phyloP scores from a whole-genome alignment of 1,284 basidiomycete genomes.

The Phellopilus nigrolimitatus region DNA sequence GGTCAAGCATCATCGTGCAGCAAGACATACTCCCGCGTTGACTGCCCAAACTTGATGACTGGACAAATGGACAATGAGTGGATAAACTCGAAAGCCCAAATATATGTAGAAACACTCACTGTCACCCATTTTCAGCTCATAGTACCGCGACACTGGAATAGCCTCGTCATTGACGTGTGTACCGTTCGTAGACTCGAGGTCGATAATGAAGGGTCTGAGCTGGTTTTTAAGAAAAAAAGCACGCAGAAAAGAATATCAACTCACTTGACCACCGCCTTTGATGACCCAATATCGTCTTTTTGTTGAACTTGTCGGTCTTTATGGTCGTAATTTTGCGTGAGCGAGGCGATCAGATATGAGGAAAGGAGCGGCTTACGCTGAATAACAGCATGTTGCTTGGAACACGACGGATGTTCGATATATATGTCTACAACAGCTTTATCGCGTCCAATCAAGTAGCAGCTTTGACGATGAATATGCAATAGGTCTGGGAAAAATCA shows the following conservation, averaged over 20 bases:
- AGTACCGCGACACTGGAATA: conserved; percentile 86
- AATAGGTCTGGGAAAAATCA: conserved; percentile 53
- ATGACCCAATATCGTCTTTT: conserved; percentile 84
- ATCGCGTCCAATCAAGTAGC: conserved; percentile 92
- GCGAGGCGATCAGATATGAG: not conserved
- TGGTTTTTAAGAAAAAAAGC: conserved; percentile 14
- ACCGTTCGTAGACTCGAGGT: conserved; percentile 95
- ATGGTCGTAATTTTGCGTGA: not conserved
- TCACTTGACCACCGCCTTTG: conserved; percentile 76
- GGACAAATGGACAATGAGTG: conserved; percentile 1
- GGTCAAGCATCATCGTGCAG: conserved; percentile 72
- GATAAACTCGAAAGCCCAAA: not conserved
- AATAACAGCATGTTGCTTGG: conserved; percentile 97
- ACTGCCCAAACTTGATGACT: conserved; percentile 93
- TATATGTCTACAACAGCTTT: conserved; percentile 84
- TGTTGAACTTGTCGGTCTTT: conserved; percentile 77
- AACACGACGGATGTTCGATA: conserved; percentile 93
- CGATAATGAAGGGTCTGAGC: conserved; percentile 86
- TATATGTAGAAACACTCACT: conserved; percentile 45
- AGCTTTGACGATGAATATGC: conserved; percentile 89
- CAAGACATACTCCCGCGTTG: conserved; percentile 83
- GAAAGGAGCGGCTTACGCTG: conserved; percentile 61
- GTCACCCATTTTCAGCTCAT: conserved; percentile 84
- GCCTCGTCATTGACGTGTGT: conserved; percentile 86
- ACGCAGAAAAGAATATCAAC: conserved; percentile 29